A percentile compares a stretch with the other conserved stretches of the same genome.
phyloP scores from a whole-genome alignment of 306 rosid genomes.

The Trichosanthes cucumerina region DNA sequence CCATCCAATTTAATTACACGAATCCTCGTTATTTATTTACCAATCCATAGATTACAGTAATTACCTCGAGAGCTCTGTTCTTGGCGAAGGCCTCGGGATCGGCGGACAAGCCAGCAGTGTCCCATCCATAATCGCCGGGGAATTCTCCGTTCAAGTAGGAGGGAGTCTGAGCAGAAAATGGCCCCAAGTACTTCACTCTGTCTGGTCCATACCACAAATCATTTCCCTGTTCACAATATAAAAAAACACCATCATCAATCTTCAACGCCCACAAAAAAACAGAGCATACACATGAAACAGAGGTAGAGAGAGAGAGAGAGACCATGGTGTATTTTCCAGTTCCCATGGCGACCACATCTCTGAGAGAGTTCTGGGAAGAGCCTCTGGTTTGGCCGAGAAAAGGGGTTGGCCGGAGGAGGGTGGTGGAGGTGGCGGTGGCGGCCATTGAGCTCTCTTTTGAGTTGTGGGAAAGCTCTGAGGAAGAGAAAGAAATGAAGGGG shows the following conservation, averaged over 20 bases:
- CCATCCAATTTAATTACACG: too few relatives aligned
- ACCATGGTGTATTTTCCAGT: conserved; percentile 75
- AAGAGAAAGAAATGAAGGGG: neutral
- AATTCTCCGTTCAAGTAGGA: conserved; percentile 6
- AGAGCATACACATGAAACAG: neutral
- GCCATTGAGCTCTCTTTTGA: conserved; percentile 32
- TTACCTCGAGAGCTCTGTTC: conserved; percentile 7
- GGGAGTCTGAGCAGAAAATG: conserved; percentile 8
- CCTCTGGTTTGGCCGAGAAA: conserved; percentile 60
- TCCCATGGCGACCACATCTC: conserved; percentile 71
- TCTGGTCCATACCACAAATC: conserved; percentile 7
- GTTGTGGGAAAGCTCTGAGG: neutral
- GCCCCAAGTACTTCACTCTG: conserved; percentile 8
- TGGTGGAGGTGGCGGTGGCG: conserved; percentile 55
- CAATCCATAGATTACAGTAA: neutral
- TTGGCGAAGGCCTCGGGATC: conserved; percentile 13
- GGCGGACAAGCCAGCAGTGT: conserved; percentile 10
- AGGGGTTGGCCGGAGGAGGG: conserved; percentile 55
- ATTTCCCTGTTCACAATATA: neutral
- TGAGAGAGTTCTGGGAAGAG: conserved; percentile 37
- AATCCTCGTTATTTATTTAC: too few relatives aligned
- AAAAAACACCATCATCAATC: neutral
- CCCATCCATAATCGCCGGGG: conserved; percentile 11
- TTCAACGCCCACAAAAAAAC: neutral
- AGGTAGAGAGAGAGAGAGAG: neutral